These are phyloP conservation scores for Pythium phragmiticola DNA, from an alignment of 352 stramenopile species.

Conservation along the genomic window DNA sequence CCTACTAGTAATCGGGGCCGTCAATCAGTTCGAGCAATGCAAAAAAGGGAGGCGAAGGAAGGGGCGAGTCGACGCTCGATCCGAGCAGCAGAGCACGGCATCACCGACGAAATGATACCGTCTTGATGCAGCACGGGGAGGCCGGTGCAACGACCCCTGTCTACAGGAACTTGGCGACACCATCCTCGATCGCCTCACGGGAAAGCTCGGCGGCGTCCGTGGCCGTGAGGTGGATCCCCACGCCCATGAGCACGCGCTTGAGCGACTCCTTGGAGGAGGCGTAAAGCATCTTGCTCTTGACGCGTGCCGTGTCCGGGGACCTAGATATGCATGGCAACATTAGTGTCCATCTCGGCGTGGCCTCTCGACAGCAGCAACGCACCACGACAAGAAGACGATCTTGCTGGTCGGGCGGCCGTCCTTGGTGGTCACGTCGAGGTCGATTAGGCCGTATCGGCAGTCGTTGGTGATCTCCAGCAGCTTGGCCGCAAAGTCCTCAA, in stretches of 20 bases:
- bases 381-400: slow-evolving; percentile 92
- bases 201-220: slow-evolving; percentile 90
- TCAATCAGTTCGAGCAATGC: slow-evolving; percentile 17
- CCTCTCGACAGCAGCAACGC: slow-evolving; percentile 13
- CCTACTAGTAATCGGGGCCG: slow-evolving; percentile 19
- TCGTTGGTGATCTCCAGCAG: slow-evolving; percentile 71
- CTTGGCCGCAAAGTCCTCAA: slow-evolving; percentile 87
- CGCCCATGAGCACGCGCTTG: slow-evolving; percentile 92
- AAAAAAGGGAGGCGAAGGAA: slow-evolving; percentile 9
- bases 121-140: not conserved
- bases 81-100: not conserved
- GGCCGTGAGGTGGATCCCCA: slow-evolving; percentile 95
- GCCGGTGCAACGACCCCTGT: slow-evolving; percentile 15
- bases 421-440: slow-evolving; percentile 88
- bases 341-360: not conserved
- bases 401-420: slow-evolving; percentile 89
- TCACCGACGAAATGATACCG: not conserved
- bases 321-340: slow-evolving; percentile 24
- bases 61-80: not conserved
- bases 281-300: slow-evolving; percentile 97
- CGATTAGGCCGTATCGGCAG: slow-evolving; percentile 88
- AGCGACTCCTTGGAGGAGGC: slow-evolving; percentile 93
- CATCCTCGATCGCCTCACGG: slow-evolving; percentile 75
- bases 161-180: slow-evolving; percentile 89
- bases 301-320: slow-evolving; percentile 90